Evolutionary conservation across 2,329 filamentous ascomycete genomes (phyloP).

Genomic region (Bipolaris bicolor): DNA sequence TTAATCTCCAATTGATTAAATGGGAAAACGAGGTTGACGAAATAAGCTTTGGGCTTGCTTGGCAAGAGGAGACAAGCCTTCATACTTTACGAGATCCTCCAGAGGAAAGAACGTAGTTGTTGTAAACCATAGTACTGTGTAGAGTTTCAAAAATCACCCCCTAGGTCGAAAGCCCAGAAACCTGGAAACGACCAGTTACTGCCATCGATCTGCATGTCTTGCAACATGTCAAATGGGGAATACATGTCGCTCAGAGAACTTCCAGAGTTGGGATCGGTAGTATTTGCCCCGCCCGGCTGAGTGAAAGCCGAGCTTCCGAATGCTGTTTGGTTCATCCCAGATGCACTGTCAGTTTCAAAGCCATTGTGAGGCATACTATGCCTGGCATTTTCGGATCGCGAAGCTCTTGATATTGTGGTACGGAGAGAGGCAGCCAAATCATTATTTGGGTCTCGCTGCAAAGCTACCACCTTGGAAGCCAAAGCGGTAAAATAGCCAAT

Average conservation of each 20-base stretch:
- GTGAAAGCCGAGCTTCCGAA: slow-evolving; percentile 11
- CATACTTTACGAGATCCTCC: not conserved
- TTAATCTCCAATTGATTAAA: too few species aligned
- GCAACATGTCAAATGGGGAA: slow-evolving; percentile 29
- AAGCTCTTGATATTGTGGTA: slow-evolving; percentile 23
- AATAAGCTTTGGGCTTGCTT: too few species aligned
- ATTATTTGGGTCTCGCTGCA: slow-evolving; percentile 38
- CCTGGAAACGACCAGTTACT: slow-evolving; percentile 43
- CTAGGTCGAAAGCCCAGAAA: slow-evolving; percentile 46
- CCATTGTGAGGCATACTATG: slow-evolving; percentile 5
- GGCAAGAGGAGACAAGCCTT: not conserved
- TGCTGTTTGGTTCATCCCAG: not conserved
- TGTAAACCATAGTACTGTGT: too few species aligned
- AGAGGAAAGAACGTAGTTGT: not conserved
- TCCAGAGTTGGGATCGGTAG: slow-evolving; percentile 7
- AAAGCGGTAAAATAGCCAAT: slow-evolving; percentile 37
- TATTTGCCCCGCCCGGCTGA: slow-evolving; percentile 13
- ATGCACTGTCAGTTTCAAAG: slow-evolving; percentile 3
- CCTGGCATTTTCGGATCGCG: slow-evolving; percentile 16
- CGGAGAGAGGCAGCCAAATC: slow-evolving; percentile 30
- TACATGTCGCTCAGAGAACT: slow-evolving; percentile 13
- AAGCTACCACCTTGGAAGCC: slow-evolving; percentile 37
- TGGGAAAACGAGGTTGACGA: too few species aligned
- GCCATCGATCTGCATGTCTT: slow-evolving; percentile 40
- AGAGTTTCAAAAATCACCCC: slow-evolving; percentile 33